Evolutionary conservation across 2,329 filamentous ascomycete genomes (phyloP).

Genomic region (Ophiostoma perfectum): DNA sequence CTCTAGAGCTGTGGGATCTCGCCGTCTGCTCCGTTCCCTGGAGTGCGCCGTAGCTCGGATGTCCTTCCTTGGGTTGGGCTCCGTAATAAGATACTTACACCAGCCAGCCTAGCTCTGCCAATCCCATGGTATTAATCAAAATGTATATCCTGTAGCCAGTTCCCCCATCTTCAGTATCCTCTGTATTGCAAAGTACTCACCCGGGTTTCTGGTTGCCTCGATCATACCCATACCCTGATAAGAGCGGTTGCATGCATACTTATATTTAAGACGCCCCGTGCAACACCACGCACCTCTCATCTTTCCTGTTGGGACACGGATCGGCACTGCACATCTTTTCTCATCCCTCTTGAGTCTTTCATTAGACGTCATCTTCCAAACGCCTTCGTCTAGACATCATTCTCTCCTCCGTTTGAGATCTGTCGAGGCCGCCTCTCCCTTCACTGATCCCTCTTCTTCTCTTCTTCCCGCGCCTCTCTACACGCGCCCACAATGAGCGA

Average conservation of each 20-base stretch:
- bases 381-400: background rate
- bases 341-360: too few relatives aligned
- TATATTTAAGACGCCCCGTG: background rate
- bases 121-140: too few relatives aligned
- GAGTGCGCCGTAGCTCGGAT: constrained; percentile 1
- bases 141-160: too few relatives aligned
- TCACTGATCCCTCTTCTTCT: background rate
- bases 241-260: background rate
- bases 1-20: background rate
- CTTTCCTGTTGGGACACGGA: background rate
- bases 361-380: background rate
- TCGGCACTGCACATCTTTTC: background rate
- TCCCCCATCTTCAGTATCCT: background rate
- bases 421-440: too few relatives aligned
- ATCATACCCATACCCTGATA: background rate
- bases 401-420: background rate
- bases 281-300: background rate
- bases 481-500: constrained; percentile 1
- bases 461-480: background rate
- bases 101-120: background rate
- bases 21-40: background rate
- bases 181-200: too few relatives aligned
- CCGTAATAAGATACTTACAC: background rate
- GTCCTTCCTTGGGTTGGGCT: background rate
- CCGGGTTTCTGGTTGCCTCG: background rate